Base-by-base conservation (phyloP, 2,329 filamentous ascomycete species). In the Leptographium flavum region DNA sequence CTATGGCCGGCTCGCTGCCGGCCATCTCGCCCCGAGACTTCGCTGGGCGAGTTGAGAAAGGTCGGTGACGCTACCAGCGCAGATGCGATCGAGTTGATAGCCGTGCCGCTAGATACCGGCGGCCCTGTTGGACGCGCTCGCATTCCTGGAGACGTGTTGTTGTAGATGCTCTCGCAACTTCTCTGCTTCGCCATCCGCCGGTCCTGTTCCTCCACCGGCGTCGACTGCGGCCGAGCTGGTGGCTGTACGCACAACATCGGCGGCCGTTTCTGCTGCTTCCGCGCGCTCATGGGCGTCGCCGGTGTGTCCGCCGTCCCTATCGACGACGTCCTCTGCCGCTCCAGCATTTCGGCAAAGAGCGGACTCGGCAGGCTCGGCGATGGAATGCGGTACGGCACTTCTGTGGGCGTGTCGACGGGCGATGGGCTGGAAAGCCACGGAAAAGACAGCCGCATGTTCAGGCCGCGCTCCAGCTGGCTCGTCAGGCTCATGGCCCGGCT, bases 211-310 rank as follows among this genome's bases (percentile, higher is more conserved):
- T 28, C 27, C 27, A 7, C 58, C 14, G n/a, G n/a, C n/a, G n/a
- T n/a, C n/a, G n/a, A n/a, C n/a, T n/a, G n/a, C n/a, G n/a, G n/a
- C n/a, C n/a, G n/a, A n/a, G n/a, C n/a, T n/a, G 58, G 8, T 15
- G 35, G 57, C 13, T 58, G 59, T 3, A 60, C 65, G 39, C 58
- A 56, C 13, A 60, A 53, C 14, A 57, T 53, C 9, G 56, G 51
- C 7, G 59, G 56, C 27, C 60, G 64, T 23, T 64, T 60, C 4
- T 50, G 50, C 7, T 62, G 48, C 43, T 42, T 66, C n/a, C 58
- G 58, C 57, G 69, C 62, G 51, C 63, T 69, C 25, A 68, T 59
- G 0, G 67, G 65, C 1, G 65, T 63, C 3, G 63, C 59, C 0
- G 62, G 60, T 13, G 42, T 53, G 45, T 32, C 27, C 6, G 11